Conservation (phyloP, 805 yeast genomes). For the Cyberlindnera saturnus region DNA sequence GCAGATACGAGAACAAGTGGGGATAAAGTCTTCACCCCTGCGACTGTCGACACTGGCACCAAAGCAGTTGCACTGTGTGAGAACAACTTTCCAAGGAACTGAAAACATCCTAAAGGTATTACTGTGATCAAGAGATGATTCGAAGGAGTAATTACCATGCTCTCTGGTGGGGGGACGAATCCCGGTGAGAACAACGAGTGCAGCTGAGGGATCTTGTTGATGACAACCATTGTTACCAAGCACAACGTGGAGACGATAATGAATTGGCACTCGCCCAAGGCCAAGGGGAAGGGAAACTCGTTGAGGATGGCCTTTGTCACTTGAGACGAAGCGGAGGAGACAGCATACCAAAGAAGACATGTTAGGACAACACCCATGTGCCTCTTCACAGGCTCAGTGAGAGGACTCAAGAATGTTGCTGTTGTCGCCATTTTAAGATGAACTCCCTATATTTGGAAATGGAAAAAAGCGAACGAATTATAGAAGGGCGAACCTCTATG, state of each 20-base stretch:
- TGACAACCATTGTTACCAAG: conserved; percentile 30
- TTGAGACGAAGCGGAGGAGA: conserved; percentile 61
- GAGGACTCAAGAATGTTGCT: conserved; percentile 1
- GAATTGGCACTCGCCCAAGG: conserved; percentile 61
- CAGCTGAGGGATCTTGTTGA: conserved; percentile 27
- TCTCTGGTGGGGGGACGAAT: conserved; percentile 37
- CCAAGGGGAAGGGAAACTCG: conserved; percentile 53
- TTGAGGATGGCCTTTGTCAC: conserved; percentile 50
- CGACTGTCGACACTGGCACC: conserved; percentile 63
- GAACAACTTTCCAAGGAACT: conserved; percentile 57
- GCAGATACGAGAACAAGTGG: conserved; percentile 56
- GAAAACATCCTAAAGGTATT: conserved; percentile 60
- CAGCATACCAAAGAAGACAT: conserved; percentile 55
- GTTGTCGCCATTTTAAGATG: no score
- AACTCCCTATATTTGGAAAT: no score
- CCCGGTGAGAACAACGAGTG: conserved; percentile 44
- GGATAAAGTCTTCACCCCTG: conserved; percentile 62
- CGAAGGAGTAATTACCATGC: conserved; percentile 26
- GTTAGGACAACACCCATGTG: conserved; percentile 13
- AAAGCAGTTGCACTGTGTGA: conserved; percentile 59
- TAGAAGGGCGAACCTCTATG: no score
- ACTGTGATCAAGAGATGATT: conserved; percentile 41
- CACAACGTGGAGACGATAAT: conserved; percentile 42
- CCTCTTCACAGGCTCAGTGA: conserved; percentile 1
- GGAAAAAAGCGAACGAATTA: no score